Percentiles rank a stretch among this genome's conserved stretches.
phyloP scores from a whole-genome alignment of 2,329 filamentous ascomycete species.

The Fusarium stilboides region DNA sequence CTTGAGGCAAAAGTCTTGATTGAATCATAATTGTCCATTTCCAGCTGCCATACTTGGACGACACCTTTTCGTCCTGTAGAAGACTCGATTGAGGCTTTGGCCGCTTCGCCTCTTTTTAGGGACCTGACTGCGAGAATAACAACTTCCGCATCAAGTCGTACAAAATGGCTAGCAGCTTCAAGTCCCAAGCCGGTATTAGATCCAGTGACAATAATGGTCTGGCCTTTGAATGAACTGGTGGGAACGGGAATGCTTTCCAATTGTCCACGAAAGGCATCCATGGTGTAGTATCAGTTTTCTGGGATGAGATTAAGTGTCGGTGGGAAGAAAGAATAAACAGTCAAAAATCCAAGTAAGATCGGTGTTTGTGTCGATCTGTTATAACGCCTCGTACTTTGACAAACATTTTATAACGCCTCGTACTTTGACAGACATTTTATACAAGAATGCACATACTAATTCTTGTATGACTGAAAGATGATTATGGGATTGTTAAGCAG shows the following conservation, averaged over 20 bases:
- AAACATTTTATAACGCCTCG: too few species aligned
- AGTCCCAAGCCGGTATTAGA: conserved; percentile 4
- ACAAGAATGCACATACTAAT: too few species aligned
- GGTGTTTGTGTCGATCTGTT: too few species aligned
- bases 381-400: too few species aligned
- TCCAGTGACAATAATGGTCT: conserved; percentile 10
- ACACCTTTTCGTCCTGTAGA: neutral
- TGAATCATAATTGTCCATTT: conserved; percentile 4
- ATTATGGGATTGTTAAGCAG: too few species aligned
- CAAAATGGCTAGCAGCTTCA: conserved; percentile 14
- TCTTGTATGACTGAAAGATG: too few species aligned
- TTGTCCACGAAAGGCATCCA: too few species aligned
- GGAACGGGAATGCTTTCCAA: neutral
- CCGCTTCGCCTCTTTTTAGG: neutral
- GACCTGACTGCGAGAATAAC: conserved; percentile 7
- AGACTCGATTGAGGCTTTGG: neutral
- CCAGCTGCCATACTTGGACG: conserved; percentile 6
- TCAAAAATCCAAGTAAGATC: too few species aligned
- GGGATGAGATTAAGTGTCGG: too few species aligned
- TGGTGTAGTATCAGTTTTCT: too few species aligned
- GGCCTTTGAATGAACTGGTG: neutral
- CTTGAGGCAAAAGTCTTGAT: conserved; percentile 4
- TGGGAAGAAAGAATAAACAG: too few species aligned
- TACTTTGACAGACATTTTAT: too few species aligned
- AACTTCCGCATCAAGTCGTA: conserved; percentile 1